These are phyloP conservation scores for Pyrenophora teres DNA, from an alignment of 2,329 filamentous ascomycete genomes.

Conservation along the genomic window DNA sequence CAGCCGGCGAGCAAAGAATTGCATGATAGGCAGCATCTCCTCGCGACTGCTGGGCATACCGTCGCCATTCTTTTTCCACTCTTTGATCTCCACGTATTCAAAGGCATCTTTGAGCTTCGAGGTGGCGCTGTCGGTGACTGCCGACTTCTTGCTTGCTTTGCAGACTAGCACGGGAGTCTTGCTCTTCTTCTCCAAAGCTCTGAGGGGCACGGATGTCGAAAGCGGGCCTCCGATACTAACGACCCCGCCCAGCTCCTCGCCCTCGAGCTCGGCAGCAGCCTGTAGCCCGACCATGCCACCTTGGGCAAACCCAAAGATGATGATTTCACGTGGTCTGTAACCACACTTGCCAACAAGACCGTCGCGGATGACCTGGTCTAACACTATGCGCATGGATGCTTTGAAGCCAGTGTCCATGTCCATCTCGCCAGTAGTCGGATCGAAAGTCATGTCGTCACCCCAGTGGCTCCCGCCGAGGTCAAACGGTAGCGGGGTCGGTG, in stretches of 20 bases:
- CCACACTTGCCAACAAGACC: constrained; percentile 56
- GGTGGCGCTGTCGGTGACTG: constrained; percentile 66
- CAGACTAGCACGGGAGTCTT: constrained; percentile 68
- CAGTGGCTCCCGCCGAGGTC: constrained; percentile 68
- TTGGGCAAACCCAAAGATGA: constrained; percentile 62
- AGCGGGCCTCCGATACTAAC: constrained; percentile 67
- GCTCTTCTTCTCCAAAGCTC: constrained; percentile 54
- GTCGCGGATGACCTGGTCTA: constrained; percentile 51
- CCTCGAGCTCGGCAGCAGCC: constrained; percentile 44
- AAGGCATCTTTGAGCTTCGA: constrained; percentile 70
- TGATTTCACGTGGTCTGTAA: constrained; percentile 55
- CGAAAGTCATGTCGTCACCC: constrained; percentile 64
- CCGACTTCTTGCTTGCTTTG: constrained; percentile 56
- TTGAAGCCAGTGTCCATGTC: constrained; percentile 61
- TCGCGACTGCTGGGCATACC: constrained; percentile 82
- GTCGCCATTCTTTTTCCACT: constrained; percentile 65
- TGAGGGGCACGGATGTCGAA: constrained; percentile 47
- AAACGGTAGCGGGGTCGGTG: constrained; percentile 70
- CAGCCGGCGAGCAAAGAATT: constrained; percentile 73
- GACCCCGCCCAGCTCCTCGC: constrained; percentile 60
- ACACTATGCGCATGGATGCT: constrained; percentile 49
- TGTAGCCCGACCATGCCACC: constrained; percentile 61
- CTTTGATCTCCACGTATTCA: constrained; percentile 48
- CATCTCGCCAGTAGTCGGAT: constrained; percentile 56
- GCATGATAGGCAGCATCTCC: constrained; percentile 90